Evolutionary conservation across 225 moss, liverwort and hornwort genomes (phyloP), one percentile per base, ranked within the genome.

Genomic region (Ulota crispa): DNA sequence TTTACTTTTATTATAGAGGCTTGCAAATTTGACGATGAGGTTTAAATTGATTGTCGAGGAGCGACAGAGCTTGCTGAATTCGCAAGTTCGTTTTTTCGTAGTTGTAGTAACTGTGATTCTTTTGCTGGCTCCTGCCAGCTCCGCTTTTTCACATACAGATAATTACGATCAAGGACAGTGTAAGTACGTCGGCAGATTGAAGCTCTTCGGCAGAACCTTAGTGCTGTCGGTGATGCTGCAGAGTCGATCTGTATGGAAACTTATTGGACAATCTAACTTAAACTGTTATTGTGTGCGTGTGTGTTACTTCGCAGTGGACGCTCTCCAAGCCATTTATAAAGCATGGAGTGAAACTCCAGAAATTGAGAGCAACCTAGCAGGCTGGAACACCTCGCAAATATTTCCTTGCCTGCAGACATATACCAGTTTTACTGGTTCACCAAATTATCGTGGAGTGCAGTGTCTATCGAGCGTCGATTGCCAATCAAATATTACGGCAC

Each of bases 111-210:
- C 36, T 50, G 47, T 80, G 71, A 18, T 32, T 24, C 61, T 80
- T 45, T 45, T 34, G 70, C 24, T 70, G 24, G 80, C 61, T 45
- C 12, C 61, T 71, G 19, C 16, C 32, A 45, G 79, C 57, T 42
- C 9, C 69, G 43, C 31, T 27, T 56, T 14, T 27, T 41, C 68
- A 2, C 1, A 0, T 42, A 23, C 15, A 3, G 0, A 78, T 2
- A 0, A 0, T 0, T 79, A n/a, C 70, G 1, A 11, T 6, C 0
- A 0, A 3, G 5, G 0, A n/a, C 60, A 79, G 70, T 60, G 79
- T 70, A 70, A 79, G 79, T 60, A 32, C 28, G n/a, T n/a, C n/a
- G n/a, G n/a, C n/a, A n/a, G 27, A 78, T 50, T 15, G 68, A 57
- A 28, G 28, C 0, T 23, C 39, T 24, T 20, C n/a, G 8, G 77